A percentile compares a stretch with the other conserved stretches of the same genome.
These are phyloP conservation scores for Excoecaria agallocha DNA, from an alignment of 345 rosid genomes.

Conservation along the genomic window DNA sequence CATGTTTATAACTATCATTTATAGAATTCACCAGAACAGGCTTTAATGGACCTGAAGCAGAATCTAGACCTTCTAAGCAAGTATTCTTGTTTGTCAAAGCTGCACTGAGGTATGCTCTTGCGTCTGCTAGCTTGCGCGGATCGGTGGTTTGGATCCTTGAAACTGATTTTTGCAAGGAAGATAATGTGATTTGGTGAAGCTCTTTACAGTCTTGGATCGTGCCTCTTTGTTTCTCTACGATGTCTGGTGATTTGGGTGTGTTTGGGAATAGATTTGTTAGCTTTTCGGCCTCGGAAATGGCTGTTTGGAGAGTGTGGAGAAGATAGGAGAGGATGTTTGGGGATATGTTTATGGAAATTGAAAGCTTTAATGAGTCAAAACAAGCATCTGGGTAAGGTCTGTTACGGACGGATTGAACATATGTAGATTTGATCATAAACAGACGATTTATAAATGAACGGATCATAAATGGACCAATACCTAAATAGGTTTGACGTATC, in stretches of 20 bases:
- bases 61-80: constrained; percentile 73
- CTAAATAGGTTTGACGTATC: too few relatives aligned
- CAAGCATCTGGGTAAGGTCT: constrained; percentile 74
- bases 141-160: constrained; percentile 38
- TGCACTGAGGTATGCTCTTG: constrained; percentile 67
- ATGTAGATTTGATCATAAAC: too few relatives aligned
- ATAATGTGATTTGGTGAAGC: constrained; percentile 66
- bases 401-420: too few relatives aligned
- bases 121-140: constrained; percentile 45
- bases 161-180: constrained; percentile 46
- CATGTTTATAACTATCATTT: constrained; percentile 54
- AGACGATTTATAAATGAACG: too few relatives aligned
- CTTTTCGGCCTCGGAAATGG: constrained; percentile 61
- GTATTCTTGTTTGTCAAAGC: constrained; percentile 85
- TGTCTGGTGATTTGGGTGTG: constrained; percentile 24
- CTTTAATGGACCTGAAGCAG: constrained; percentile 66
- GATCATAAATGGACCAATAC: too few relatives aligned
- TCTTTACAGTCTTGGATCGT: constrained; percentile 73
- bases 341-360: constrained; percentile 60
- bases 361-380: constrained; percentile 58
- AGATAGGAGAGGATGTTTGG: constrained; percentile 56
- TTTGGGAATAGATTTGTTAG: constrained; percentile 44
- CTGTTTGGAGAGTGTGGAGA: constrained; percentile 61
- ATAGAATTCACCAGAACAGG: constrained; percentile 49
- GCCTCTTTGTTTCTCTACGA: constrained; percentile 74